Evolutionary conservation across 495 filamentous ascomycete species (phyloP).

Genomic region (Hypoxylon lienhwacheense): DNA sequence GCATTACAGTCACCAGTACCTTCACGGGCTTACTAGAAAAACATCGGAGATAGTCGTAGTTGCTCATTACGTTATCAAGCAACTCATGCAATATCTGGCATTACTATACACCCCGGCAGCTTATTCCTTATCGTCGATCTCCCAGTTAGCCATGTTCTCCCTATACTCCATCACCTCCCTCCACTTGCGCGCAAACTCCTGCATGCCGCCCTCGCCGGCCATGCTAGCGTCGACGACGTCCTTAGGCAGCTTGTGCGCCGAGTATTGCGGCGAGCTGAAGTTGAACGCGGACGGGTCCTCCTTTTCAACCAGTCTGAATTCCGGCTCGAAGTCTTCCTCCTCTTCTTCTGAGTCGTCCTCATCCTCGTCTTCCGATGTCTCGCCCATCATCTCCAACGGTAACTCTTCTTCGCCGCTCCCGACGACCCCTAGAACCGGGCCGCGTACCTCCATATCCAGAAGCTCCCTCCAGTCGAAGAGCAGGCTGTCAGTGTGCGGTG

Average conservation of each 20-base stretch:
- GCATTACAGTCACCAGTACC: background rate
- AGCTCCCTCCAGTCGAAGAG: constrained; percentile 92
- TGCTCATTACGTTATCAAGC: background rate
- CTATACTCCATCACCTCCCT: constrained; percentile 68
- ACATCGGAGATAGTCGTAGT: background rate
- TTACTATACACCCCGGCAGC: background rate
- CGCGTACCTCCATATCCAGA: constrained; percentile 65
- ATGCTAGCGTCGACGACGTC: constrained; percentile 91
- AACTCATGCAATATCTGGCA: background rate
- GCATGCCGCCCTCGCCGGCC: constrained; percentile 71
- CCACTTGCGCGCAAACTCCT: constrained; percentile 88
- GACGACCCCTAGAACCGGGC: constrained; percentile 47
- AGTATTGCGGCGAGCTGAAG: constrained; percentile 84
- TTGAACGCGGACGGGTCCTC: constrained; percentile 86
- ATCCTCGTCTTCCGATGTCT: constrained; percentile 33
- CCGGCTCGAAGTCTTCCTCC: constrained; percentile 65
- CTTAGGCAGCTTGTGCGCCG: constrained; percentile 90
- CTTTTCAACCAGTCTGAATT: constrained; percentile 77
- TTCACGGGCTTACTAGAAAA: background rate
- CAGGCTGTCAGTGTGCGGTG: constrained; percentile 81
- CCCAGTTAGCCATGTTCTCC: constrained; percentile 39
- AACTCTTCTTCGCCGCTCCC: constrained; percentile 43
- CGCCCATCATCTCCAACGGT: constrained; percentile 20
- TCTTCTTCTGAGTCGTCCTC: constrained; percentile 56
- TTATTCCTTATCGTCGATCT: constrained; percentile 28